Evolutionary conservation across 2,329 filamentous ascomycete genomes (phyloP), one percentile per base, ranked within the genome.

Genomic region (Bipolaris cookei): DNA sequence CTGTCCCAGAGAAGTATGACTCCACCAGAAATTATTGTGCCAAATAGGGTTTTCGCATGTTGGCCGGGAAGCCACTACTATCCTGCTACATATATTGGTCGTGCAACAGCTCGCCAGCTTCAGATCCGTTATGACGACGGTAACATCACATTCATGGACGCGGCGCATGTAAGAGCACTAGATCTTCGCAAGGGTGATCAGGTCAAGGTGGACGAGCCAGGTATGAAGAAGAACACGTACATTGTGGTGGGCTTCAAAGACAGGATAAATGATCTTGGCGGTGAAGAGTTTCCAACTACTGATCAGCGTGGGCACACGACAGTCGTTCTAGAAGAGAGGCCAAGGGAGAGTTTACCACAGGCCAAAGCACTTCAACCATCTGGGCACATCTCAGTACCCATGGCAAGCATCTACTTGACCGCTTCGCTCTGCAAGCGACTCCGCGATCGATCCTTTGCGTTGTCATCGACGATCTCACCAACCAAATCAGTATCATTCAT

Each of bases 31-130:
- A 35, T 77, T 8, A 63, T 80, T 21, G 76, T 79, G 11, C 80
- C 81, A 4, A 82, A 83, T 51, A 80, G 86, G 58, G 80, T 88
- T 0, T 80, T 88, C 59, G 85, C 86, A 6, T 77, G 79, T 25
- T 88, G 86, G 80, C 85, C 81, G 61, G 81, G 82, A 18, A 81
- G 77, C 45, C 80, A 80, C 51, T 88, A 83, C 67, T 87, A 86
- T 66, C 84, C 86, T 45, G 86, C 83, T 7, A 84, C 81, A n/a
- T 88, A 82, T 63, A 70, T 86, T 32, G 82, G 81, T 2, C 75
- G 73, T 14, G 75, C 80, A 18, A 70, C 76, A 42, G 66, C 72
- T 2, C 70, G 75, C 10, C 79, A 79, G 28, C 81, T 82, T 63
- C 70, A 76, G 13, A 65, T 83, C 21, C 75, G 76, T n/a, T 83